These are phyloP conservation scores for Radiomyces spectabilis DNA, from an alignment of 192 early-diverging fungal genomes.

Conservation along the genomic window DNA sequence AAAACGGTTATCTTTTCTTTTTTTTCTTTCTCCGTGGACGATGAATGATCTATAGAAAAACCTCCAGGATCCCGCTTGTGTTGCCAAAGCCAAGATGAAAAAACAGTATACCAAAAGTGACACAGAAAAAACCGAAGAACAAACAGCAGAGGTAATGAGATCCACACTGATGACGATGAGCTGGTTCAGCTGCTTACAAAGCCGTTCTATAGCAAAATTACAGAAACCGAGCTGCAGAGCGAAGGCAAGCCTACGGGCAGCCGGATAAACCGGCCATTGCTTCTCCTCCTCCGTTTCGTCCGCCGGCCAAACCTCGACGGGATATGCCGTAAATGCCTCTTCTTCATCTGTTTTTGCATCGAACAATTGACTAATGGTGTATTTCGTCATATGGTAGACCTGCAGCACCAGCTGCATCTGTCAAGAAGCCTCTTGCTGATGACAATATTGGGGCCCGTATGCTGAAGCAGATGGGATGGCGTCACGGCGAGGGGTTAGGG, in stretches of 20 bases:
- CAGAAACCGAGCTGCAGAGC: slow-evolving; percentile 57
- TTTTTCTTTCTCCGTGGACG: neutral
- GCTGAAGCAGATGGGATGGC: slow-evolving; percentile 88
- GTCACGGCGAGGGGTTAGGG: slow-evolving; percentile 81
- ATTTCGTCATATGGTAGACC: slow-evolving; percentile 2
- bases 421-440: slow-evolving; percentile 30
- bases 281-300: neutral
- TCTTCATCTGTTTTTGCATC: no score
- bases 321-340: no score
- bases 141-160: neutral
- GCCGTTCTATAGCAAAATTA: slow-evolving; percentile 32
- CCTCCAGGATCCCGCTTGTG: neutral
- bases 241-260: slow-evolving; percentile 50
- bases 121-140: neutral
- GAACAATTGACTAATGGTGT: no score
- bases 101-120: neutral
- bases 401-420: slow-evolving; percentile 7
- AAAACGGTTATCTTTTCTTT: neutral
- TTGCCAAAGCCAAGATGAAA: neutral
- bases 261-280: slow-evolving; percentile 27
- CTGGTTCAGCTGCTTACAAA: neutral
- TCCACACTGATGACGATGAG: neutral
- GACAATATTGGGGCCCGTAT: slow-evolving; percentile 61
- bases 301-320: no score
- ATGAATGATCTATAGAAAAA: neutral